A percentile compares a stretch with the other conserved stretches of the same genome.
Conservation (phyloP, 768 basidiomycete genomes). For the Trametes coccinea region DNA sequence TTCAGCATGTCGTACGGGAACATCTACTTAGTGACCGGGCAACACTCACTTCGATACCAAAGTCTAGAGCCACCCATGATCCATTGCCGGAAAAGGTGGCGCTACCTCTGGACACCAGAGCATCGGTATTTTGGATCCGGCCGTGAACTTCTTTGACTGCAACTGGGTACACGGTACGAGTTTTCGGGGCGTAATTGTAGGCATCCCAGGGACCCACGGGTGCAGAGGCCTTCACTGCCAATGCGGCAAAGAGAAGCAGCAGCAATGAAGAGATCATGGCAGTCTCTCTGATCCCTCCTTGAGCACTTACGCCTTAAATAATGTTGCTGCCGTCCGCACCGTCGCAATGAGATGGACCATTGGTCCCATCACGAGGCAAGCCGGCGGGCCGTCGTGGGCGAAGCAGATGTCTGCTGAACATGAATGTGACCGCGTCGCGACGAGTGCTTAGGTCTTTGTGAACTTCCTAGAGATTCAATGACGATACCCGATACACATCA, state of each 20-base stretch:
- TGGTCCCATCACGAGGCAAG: constrained; percentile 11
- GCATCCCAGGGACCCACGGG: constrained; percentile 53
- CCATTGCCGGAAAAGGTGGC: constrained; percentile 43
- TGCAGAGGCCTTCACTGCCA: constrained; percentile 29
- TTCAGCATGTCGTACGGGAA: too few relatives aligned
- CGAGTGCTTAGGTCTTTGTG: not conserved
- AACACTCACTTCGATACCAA: constrained; percentile 49
- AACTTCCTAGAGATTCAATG: too few relatives aligned
- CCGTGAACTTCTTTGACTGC: constrained; percentile 43
- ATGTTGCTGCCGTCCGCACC: not conserved
- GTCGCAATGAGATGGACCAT: not conserved
- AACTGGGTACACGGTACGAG: constrained; percentile 46
- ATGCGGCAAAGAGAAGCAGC: not conserved
- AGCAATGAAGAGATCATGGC: constrained; percentile 8
- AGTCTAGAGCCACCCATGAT: constrained; percentile 55
- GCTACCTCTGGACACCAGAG: constrained; percentile 38
- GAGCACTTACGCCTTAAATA: not conserved
- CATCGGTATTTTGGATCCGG: constrained; percentile 33
- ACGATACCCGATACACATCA: too few relatives aligned
- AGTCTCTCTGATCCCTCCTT: not conserved
- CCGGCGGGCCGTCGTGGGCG: constrained; percentile 12
- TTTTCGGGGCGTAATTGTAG: constrained; percentile 51
- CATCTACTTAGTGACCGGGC: not conserved
- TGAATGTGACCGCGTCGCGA: not conserved
- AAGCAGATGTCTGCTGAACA: constrained; percentile 17